Percentiles rank a stretch among this genome's conserved stretches.
phyloP scores from a whole-genome alignment of 495 filamentous ascomycete genomes.

The Xylaria bambusicola region DNA sequence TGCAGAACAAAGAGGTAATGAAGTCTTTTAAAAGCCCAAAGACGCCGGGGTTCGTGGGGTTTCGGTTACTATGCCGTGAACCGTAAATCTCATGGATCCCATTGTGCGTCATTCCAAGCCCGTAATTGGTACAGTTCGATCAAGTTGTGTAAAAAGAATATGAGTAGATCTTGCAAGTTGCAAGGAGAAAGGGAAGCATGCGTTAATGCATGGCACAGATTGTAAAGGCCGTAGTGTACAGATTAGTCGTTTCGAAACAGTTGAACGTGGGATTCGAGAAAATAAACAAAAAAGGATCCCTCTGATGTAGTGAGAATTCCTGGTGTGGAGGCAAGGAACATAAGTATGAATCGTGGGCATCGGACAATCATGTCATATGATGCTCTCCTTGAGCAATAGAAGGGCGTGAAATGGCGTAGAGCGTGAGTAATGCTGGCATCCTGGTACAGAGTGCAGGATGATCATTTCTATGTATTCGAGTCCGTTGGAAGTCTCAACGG shows the following conservation, averaged over 20 bases:
- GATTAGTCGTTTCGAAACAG: neutral
- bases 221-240: slow-evolving; percentile 6
- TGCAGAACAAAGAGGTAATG: slow-evolving; percentile 2
- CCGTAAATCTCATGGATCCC: neutral
- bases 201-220: neutral
- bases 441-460: neutral
- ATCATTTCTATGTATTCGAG: neutral
- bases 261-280: neutral
- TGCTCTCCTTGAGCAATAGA: neutral
- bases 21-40: slow-evolving; percentile 4
- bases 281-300: slow-evolving; percentile 1
- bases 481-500: slow-evolving; percentile 7
- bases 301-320: neutral
- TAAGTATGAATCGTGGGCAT: too few species aligned
- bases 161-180: neutral
- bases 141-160: neutral
- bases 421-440: neutral
- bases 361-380: neutral
- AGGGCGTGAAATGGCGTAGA: slow-evolving; percentile 1
- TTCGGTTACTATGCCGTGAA: neutral
- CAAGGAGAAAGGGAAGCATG: neutral
- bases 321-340: neutral
- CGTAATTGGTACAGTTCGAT: neutral
- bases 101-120: neutral
- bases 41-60: slow-evolving; percentile 1